A percentile compares a stretch with the other conserved stretches of the same genome.
phyloP scores from a whole-genome alignment of 2,329 filamentous ascomycete genomes.

The Fusarium fracticaudum region DNA sequence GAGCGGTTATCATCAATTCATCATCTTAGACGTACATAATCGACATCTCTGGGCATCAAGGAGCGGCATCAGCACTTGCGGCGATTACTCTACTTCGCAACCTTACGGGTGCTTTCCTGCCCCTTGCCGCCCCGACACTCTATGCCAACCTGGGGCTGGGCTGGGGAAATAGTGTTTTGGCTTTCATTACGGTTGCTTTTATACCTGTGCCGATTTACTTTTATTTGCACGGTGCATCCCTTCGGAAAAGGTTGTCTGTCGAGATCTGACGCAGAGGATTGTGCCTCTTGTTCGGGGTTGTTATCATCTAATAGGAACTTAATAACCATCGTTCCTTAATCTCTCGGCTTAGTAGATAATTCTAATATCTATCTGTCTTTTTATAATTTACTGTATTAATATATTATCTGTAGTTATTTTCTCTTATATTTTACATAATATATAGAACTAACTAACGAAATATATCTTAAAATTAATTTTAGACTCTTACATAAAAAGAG shows the following conservation, averaged over 20 bases:
- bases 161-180: constrained; percentile 55
- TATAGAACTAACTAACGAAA: fast-evolving
- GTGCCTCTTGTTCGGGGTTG: no score
- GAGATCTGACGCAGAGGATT: background rate
- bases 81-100: constrained; percentile 29
- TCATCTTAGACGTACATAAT: background rate
- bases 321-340: no score
- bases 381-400: background rate
- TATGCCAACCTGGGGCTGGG: constrained; percentile 52
- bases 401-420: background rate
- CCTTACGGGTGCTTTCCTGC: background rate
- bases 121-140: constrained; percentile 17
- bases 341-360: no score
- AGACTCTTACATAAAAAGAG: no score
- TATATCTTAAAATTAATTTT: no score
- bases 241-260: constrained; percentile 7
- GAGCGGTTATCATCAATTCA: background rate
- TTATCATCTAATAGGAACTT: no score
- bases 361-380: no score
- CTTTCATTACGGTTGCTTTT: constrained; percentile 52
- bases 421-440: background rate
- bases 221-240: constrained; percentile 50
- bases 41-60: background rate
- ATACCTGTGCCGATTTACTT: constrained; percentile 53
- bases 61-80: constrained; percentile 20